phyloP scores from a whole-genome alignment of 139 green algal genomes.

The Chlamydomonas sp. region DNA sequence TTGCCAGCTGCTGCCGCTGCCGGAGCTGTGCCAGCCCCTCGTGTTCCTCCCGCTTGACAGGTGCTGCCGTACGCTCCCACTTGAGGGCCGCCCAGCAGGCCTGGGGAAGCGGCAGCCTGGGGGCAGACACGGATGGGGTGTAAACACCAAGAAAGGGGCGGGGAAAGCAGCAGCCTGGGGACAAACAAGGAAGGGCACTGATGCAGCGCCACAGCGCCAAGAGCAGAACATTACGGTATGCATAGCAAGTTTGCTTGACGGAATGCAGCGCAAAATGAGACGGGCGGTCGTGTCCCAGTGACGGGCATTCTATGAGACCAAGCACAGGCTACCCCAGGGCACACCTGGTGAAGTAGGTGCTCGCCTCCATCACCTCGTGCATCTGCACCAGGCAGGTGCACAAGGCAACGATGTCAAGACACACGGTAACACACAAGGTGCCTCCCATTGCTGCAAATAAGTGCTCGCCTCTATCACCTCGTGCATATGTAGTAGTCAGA shows the following conservation, averaged over 20 bases:
- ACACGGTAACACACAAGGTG: too few relatives aligned
- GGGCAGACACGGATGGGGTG: background rate
- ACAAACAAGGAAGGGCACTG: too few relatives aligned
- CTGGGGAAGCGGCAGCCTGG: background rate
- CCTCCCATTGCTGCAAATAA: background rate
- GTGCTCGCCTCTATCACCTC: conserved; percentile 14
- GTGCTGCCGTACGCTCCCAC: background rate
- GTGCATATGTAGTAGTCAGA: background rate
- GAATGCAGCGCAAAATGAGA: too few relatives aligned
- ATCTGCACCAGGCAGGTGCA: background rate
- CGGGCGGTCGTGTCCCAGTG: too few relatives aligned
- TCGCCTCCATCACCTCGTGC: conserved; percentile 22
- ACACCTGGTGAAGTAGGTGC: conserved; percentile 1
- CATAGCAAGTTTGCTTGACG: too few relatives aligned
- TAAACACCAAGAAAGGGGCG: background rate
- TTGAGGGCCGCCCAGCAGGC: conserved; percentile 14
- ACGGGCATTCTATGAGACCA: too few relatives aligned
- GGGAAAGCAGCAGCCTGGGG: too few relatives aligned
- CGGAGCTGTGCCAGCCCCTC: background rate
- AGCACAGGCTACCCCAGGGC: background rate
- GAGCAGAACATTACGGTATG: too few relatives aligned
- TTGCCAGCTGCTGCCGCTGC: too few relatives aligned
- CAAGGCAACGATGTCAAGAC: too few relatives aligned
- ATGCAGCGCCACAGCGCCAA: too few relatives aligned
- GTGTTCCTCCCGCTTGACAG: background rate